These are phyloP conservation scores for grape (Vitis vinifera) DNA, from an alignment of 164 flowering plant genomes.

Conservation along the genomic window DNA sequence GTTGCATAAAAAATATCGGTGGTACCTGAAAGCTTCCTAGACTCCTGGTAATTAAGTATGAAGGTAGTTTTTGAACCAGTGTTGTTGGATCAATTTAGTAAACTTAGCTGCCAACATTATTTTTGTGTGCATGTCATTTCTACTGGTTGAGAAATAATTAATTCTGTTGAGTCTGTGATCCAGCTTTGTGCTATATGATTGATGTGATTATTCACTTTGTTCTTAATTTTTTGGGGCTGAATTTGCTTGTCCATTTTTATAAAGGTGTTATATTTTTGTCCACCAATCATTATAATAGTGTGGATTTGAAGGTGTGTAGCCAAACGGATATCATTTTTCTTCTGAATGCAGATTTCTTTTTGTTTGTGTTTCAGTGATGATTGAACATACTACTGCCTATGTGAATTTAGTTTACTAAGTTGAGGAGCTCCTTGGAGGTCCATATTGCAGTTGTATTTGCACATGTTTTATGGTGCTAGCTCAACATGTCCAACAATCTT, in stretches of 20 bases:
- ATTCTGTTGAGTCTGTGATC: neutral
- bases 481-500: conserved; percentile 40
- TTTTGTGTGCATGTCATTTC: neutral
- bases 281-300: neutral
- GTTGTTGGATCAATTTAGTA: neutral
- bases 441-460: conserved; percentile 3
- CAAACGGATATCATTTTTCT: neutral
- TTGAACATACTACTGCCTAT: neutral
- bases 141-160: neutral
- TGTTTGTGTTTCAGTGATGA: neutral
- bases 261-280: neutral
- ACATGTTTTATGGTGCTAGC: conserved; percentile 8
- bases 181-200: neutral
- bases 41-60: too few species aligned
- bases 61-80: neutral
- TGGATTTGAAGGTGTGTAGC: neutral
- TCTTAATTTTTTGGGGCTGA: neutral
- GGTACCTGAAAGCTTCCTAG: too few species aligned
- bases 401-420: neutral
- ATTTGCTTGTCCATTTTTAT: neutral
- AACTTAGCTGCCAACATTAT: neutral
- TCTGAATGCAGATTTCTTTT: neutral
- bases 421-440: neutral
- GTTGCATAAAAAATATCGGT: too few species aligned
- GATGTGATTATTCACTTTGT: neutral